Evolutionary conservation across 2,329 filamentous ascomycete genomes (phyloP).

Genomic region (Trichoderma oligosporum): DNA sequence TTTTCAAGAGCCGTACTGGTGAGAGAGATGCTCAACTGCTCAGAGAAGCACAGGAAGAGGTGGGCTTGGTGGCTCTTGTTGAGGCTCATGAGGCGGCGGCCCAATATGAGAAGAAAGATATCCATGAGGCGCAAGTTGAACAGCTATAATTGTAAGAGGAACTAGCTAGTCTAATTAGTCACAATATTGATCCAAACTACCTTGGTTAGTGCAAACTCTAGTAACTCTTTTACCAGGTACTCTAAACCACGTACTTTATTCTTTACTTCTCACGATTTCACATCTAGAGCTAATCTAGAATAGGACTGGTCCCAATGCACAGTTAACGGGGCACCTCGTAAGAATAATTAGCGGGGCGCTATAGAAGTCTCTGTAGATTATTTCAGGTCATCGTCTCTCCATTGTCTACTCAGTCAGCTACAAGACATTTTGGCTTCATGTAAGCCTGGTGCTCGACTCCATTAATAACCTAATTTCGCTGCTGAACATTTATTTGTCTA

Average conservation of each 20-base stretch:
- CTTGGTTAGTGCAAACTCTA: not conserved
- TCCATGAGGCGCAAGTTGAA: slow-evolving; percentile 10
- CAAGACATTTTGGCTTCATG: too few relatives aligned
- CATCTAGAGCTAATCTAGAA: not conserved
- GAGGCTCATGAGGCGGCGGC: not conserved
- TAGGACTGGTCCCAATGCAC: not conserved
- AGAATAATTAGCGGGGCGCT: slow-evolving; percentile 11
- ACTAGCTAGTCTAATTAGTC: not conserved
- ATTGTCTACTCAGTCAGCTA: not conserved
- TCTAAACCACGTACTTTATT: not conserved
- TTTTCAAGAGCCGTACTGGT: slow-evolving; percentile 43
- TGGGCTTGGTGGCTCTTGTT: slow-evolving; percentile 23
- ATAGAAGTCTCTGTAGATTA: too few relatives aligned
- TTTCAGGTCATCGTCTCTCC: too few relatives aligned
- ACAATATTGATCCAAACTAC: not conserved
- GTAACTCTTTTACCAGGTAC: too few relatives aligned
- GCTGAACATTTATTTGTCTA: not conserved
- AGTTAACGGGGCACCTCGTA: slow-evolving; percentile 12
- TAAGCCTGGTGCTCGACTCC: too few relatives aligned
- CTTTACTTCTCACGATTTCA: not conserved
- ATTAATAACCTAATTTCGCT: not conserved
- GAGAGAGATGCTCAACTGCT: slow-evolving; percentile 26
- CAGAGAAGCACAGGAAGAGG: slow-evolving; percentile 26
- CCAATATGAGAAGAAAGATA: slow-evolving; percentile 12
- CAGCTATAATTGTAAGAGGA: not conserved